A percentile compares a stretch with the other conserved stretches of the same genome.
These are phyloP conservation scores for Aspergillus sp. DNA, from an alignment of 2,329 filamentous ascomycete species.

Conservation along the genomic window DNA sequence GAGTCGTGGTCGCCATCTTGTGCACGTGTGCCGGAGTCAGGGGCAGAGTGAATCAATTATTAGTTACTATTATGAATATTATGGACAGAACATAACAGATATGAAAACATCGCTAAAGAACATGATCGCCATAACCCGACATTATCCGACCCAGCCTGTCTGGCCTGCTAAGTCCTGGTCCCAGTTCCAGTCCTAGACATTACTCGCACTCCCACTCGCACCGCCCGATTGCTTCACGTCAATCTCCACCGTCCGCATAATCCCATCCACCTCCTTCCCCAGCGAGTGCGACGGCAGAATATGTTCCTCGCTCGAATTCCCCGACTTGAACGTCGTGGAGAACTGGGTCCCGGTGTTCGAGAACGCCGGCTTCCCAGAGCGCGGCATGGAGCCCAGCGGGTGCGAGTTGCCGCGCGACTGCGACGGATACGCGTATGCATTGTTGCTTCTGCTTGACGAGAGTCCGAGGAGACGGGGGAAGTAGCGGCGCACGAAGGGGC, in stretches of 20 bases:
- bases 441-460: constrained; percentile 19
- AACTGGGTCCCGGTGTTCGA: constrained; percentile 20
- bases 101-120: not conserved
- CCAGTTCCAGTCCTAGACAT: not conserved
- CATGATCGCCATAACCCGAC: not conserved
- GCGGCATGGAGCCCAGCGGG: constrained; percentile 24
- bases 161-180: no score
- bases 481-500: constrained; percentile 29
- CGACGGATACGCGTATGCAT: constrained; percentile 8
- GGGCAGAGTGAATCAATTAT: no score
- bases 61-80: no score
- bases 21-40: no score
- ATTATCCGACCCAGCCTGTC: not conserved
- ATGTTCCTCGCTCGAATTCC: constrained; percentile 25
- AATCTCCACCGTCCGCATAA: constrained; percentile 28
- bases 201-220: not conserved
- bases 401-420: constrained; percentile 21
- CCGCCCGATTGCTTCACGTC: constrained; percentile 21
- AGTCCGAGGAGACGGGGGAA: constrained; percentile 27
- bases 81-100: no score
- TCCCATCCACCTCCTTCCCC: constrained; percentile 17
- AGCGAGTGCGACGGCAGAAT: constrained; percentile 16
- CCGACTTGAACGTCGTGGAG: constrained; percentile 19
- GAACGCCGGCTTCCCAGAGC: constrained; percentile 20
- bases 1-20: no score